Percentiles rank a stretch among this genome's conserved stretches.
Conservation (phyloP, 2,329 filamentous ascomycete genomes). For the Nigrospora osmanthi region DNA sequence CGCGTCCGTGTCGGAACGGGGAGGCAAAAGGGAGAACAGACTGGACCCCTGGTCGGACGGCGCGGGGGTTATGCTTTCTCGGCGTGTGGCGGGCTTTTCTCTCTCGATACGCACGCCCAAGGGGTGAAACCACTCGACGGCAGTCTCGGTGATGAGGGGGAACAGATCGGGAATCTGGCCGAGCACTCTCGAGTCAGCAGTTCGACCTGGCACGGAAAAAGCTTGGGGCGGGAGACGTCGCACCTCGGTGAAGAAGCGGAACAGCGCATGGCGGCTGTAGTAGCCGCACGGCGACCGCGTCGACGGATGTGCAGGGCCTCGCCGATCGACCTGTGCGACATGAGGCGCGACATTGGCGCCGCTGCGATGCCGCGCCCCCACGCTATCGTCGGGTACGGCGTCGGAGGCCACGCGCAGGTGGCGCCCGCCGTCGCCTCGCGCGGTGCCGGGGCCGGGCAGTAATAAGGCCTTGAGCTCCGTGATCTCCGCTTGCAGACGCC, state of each 20-base stretch:
- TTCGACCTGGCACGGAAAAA: background rate
- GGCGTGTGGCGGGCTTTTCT: slow-evolving; percentile 1
- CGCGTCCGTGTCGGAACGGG: slow-evolving; percentile 21
- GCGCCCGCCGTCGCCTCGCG: too few relatives aligned
- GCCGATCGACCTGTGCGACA: too few relatives aligned
- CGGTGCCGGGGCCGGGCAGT: too few relatives aligned
- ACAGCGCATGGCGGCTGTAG: slow-evolving; percentile 10
- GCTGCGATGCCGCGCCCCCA: too few relatives aligned
- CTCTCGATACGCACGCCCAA: slow-evolving; percentile 7
- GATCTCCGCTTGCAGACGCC: slow-evolving; percentile 4
- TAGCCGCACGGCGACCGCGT: slow-evolving; percentile 9
- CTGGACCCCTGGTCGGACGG: too few relatives aligned
- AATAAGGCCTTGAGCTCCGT: slow-evolving; percentile 6
- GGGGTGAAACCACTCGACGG: slow-evolving; percentile 11
- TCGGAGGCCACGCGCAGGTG: too few relatives aligned
- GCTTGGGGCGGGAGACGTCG: background rate
- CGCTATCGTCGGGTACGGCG: too few relatives aligned
- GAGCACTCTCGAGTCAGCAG: background rate
- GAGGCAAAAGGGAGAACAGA: slow-evolving; percentile 11
- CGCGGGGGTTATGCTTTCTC: too few relatives aligned
- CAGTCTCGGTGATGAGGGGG: slow-evolving; percentile 11
- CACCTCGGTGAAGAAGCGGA: slow-evolving; percentile 13
- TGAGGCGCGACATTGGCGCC: too few relatives aligned
- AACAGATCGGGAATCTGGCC: slow-evolving; percentile 10
- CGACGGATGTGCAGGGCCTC: slow-evolving; percentile 7